Percentiles rank a stretch among this genome's conserved stretches.
These are phyloP conservation scores for Exophiala xenobiotica DNA, from an alignment of 2,329 filamentous ascomycete species.

Conservation along the genomic window DNA sequence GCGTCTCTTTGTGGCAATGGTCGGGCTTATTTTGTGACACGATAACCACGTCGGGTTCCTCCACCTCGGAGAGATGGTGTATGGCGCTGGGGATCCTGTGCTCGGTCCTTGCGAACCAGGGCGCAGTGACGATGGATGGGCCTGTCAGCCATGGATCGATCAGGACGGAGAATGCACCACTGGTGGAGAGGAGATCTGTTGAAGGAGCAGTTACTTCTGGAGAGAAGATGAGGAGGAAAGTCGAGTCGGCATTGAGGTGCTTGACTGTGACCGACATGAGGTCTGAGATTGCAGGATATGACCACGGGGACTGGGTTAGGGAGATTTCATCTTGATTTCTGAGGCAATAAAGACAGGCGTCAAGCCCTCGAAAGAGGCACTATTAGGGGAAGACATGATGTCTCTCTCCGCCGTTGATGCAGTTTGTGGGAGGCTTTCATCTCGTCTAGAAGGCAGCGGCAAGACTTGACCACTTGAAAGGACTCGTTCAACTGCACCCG, in stretches of 20 bases:
- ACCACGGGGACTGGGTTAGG: background rate
- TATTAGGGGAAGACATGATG: background rate
- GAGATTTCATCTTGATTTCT: background rate
- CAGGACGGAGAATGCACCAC: constrained; percentile 59
- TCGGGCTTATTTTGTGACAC: constrained; percentile 65
- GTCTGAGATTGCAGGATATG: background rate
- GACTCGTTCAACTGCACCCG: too few species aligned
- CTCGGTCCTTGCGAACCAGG: constrained; percentile 60
- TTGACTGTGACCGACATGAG: constrained; percentile 29
- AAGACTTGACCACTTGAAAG: background rate
- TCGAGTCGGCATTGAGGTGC: constrained; percentile 35
- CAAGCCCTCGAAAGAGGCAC: background rate
- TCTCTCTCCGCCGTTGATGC: background rate
- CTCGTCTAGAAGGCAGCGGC: background rate
- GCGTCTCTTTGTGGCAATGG: constrained; percentile 68
- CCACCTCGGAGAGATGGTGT: constrained; percentile 55
- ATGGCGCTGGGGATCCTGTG: constrained; percentile 59
- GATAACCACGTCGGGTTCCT: constrained; percentile 57
- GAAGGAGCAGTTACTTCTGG: constrained; percentile 15
- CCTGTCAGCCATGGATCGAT: constrained; percentile 71
- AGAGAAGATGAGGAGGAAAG: constrained; percentile 37
- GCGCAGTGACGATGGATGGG: constrained; percentile 59
- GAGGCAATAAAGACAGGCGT: background rate
- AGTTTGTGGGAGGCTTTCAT: background rate
- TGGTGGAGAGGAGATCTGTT: constrained; percentile 15